phyloP scores from a whole-genome alignment of 495 filamentous ascomycete genomes.

The Aspergillus olivimuriae region DNA sequence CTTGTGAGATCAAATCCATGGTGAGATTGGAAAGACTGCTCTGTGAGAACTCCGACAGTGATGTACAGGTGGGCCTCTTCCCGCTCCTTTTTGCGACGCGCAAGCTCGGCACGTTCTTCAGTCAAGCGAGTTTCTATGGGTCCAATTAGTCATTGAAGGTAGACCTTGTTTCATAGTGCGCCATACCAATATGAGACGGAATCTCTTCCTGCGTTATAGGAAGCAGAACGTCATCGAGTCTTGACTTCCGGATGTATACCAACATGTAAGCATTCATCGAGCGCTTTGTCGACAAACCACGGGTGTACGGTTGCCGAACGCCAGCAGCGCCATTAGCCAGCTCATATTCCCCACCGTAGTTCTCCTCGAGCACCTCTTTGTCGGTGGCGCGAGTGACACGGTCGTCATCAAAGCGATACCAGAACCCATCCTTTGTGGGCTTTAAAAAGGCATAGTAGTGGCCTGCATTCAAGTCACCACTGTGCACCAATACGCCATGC shows the following conservation, averaged over 20 bases:
- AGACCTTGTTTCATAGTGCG: slow-evolving; percentile 1
- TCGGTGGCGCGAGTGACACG: slow-evolving; percentile 88
- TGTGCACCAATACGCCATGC: slow-evolving; percentile 94
- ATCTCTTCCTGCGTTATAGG: slow-evolving; percentile 69
- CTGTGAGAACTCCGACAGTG: slow-evolving; percentile 69
- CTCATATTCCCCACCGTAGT: slow-evolving; percentile 86
- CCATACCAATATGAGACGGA: slow-evolving; percentile 73
- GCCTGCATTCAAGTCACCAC: slow-evolving; percentile 93
- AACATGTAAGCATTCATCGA: slow-evolving; percentile 94
- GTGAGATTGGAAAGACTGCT: slow-evolving; percentile 70
- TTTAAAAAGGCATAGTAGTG: slow-evolving; percentile 99
- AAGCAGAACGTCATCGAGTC: slow-evolving; percentile 71
- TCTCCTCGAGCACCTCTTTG: slow-evolving; percentile 90
- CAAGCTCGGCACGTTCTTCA: slow-evolving; percentile 70
- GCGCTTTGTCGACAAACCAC: slow-evolving; percentile 58
- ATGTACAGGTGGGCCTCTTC: slow-evolving; percentile 94
- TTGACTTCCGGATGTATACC: slow-evolving; percentile 88
- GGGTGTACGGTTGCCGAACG: slow-evolving; percentile 61
- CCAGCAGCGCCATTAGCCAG: slow-evolving; percentile 50
- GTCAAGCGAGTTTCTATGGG: slow-evolving; percentile 58
- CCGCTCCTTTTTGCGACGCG: slow-evolving; percentile 72
- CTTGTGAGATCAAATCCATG: slow-evolving; percentile 79
- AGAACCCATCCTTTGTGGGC: slow-evolving; percentile 82
- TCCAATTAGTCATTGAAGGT: slow-evolving; percentile 22
- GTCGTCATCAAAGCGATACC: slow-evolving; percentile 97